Conservation (phyloP, 352 stramenopile genomes). For the Globisporangium paddicum region DNA sequence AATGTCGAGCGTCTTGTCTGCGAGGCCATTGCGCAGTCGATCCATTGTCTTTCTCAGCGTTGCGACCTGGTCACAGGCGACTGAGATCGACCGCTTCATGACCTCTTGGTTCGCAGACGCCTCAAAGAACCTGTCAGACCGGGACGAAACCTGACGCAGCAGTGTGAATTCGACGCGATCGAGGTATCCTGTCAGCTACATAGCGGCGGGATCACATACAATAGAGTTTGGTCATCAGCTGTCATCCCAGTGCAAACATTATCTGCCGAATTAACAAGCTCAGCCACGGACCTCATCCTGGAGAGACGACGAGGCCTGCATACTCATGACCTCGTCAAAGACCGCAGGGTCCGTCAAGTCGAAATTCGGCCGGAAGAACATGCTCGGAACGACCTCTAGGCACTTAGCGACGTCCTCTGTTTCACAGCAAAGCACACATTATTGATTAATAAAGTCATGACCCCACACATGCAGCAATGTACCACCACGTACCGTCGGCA, state of each 20-base stretch:
- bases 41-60: constrained; percentile 82
- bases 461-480: background rate
- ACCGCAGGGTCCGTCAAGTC: constrained; percentile 69
- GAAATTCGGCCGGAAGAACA: constrained; percentile 79
- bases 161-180: constrained; percentile 85
- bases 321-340: constrained; percentile 81
- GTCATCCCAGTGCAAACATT: background rate
- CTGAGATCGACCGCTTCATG: constrained; percentile 78
- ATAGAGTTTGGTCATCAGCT: background rate
- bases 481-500: constrained; percentile 47
- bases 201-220: background rate
- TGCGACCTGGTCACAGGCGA: constrained; percentile 77
- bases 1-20: constrained; percentile 84
- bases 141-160: constrained; percentile 78
- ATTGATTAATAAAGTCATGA: background rate
- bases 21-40: constrained; percentile 66
- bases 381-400: constrained; percentile 60
- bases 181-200: constrained; percentile 69
- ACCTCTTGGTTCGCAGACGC: constrained; percentile 80
- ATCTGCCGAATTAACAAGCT: background rate
- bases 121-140: constrained; percentile 84
- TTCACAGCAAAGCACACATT: background rate
- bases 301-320: constrained; percentile 43
- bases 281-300: constrained; percentile 51
- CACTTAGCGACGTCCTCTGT: constrained; percentile 81